Evolutionary conservation across 495 filamentous ascomycete species (phyloP), one percentile per base, ranked within the genome.

Genomic region (Penicillium herquei): DNA sequence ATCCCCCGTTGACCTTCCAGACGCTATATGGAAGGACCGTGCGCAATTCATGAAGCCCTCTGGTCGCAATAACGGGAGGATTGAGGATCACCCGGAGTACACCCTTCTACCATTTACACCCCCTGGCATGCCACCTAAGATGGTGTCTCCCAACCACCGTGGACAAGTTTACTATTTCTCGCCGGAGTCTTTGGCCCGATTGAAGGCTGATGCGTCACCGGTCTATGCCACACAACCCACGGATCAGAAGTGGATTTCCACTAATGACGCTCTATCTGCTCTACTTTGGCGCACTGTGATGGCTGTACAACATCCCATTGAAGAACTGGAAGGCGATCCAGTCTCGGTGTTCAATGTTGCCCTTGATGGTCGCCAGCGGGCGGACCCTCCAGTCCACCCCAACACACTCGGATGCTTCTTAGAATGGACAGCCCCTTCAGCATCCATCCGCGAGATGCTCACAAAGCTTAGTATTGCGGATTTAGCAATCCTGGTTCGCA

Each of bases 251-350:
- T 69, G 61, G 60, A 55, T 76, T 2, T 76, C 71, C 3, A 76
- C 71, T 18, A 72, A 74, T 48, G 73, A 77, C 49, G 73, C 72
- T 33, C 51, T 77, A 11, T 68, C 69, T 2, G 72, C 70, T 2
- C 47, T 74, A 21, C 62, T 76, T 39, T 76, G 73, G 72, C 72
- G 72, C 21, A 71, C 66, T 1, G 65, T 72, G 13, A 73, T 71
- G 68, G 50, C 63, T 6, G 69, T 67, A 3, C 70, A 70, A 39
- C 68, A 62, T 11, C 62, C 67, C 1, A 39, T 70, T 14, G 65
- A 67, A 1, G 52, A 55, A 4, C 51, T 71, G 11, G 58, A 71
- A 10, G 70, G 62, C 9, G 57, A 67, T 30, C 65, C 66, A 14
- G 57, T 62, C 0, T 72, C 70, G 4, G 40, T 63, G 0, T 71